Base-by-base conservation (phyloP, 345 rosid species). In the Raphanus sativus region DNA sequence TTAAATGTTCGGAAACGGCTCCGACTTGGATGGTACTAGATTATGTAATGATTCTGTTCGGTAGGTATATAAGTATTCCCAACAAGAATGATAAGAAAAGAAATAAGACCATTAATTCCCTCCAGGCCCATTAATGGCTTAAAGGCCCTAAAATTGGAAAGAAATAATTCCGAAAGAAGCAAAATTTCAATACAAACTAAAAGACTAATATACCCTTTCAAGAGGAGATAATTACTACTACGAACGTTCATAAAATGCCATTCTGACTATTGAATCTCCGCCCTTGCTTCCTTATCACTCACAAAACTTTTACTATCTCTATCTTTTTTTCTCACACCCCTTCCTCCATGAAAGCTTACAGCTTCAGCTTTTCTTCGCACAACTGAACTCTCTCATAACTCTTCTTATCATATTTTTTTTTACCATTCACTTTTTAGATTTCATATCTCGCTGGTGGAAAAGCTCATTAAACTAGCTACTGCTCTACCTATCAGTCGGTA, bases 261-360 rank as follows among this genome's bases (percentile, higher is more conserved):
- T 76, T 75, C 63, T 79, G 86, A 83, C 91, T 45, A 85, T 83
- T 88, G 82, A 95, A 89, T 92, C 96, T 90, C 95, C 90, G 88
- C 99, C 99, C 97, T 90, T 90, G 94, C 96, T 94, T 86, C 89
- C 99, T 94, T 92, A 90, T 92, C 99, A 82, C 80, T 78, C 91
- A 70, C 85, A 9, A 67, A 15, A 40, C 65, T 67, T 75, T 60
- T 81, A 69, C 75, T 65, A 36, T 75, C 82, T 81, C 83, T 52
- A 52, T 52, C 58, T 52, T 52, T 52, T 16, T 62, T 67, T 79
- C 74, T 67, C 65, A 33, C 80, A 56, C 84, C 72, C 38, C 38
- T 81, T 21, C 66, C 71, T 74, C 78, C 81, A 8, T 73, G 56
- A 58, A 63, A 71, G 48, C 77, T 71, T 33, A 60, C 50, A 4